Evolutionary conservation across 345 rosid genomes (phyloP), one percentile per base, ranked within the genome.

Genomic region (Lepidium africanum): DNA sequence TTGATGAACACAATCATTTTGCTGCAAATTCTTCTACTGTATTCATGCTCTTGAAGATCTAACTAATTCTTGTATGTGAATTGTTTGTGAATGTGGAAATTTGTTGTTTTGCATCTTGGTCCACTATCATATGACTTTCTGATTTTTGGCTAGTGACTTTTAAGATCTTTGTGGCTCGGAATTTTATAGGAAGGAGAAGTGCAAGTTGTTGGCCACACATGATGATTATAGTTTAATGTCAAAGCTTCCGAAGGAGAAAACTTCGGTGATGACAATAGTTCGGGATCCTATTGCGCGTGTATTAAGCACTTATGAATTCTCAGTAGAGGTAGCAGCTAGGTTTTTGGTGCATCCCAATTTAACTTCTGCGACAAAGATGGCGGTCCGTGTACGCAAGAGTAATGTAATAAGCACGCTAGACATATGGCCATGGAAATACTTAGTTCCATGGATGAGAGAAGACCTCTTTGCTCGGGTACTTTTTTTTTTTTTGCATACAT

Each of bases 381-480:
- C 90, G 80, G 40, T 58, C 51, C 96, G 87, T 27, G 30, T 90
- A 77, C 96, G 88, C 33, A 86, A 78, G 78, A 56, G 52, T 50
- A 77, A 71, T 37, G 92, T 88, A 66, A 86, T 94, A 57, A 94
- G 96, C 76, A 94, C 99, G 11, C 80, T 94, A 67, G 92, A 94
- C 77, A 91, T 94, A 73, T 94, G 99, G 99, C 99, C 99, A 36
- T 94, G 99, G 99, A 94, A 91, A 70, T 83, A 87, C 79, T 63
- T 94, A 77, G 99, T 91, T 74, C 96, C 99, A 23, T 88, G 99
- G 99, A 94, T 94, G 99, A 84, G 96, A 72, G 86, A 91, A 80
- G 99, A 94, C 81, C 80, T 94, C 10, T 94, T 91, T 81, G 76
- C 86, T 61, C 85, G 95, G 87, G 99, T 94, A 88, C 13, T 1